Percentiles rank a stretch among this genome's conserved stretches.
phyloP scores from a whole-genome alignment of 768 basidiomycete genomes.

The Dentipellis sp. region DNA sequence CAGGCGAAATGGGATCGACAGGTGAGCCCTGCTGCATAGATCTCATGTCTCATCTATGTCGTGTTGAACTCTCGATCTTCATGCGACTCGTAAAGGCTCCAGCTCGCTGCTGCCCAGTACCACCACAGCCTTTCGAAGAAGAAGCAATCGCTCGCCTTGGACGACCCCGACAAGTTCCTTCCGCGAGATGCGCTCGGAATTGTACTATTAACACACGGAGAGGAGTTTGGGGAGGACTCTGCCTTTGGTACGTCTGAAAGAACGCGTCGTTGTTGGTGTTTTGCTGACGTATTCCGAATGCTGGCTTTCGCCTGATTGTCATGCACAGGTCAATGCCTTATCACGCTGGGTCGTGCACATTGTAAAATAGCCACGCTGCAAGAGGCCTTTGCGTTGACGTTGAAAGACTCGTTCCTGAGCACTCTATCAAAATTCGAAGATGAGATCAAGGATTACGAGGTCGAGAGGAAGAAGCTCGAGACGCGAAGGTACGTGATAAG shows the following conservation, averaged over 20 bases:
- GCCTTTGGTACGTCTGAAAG: conserved; percentile 6
- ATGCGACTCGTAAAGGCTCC: conserved; percentile 4
- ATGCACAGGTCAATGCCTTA: conserved; percentile 54
- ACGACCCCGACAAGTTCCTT: conserved; percentile 27
- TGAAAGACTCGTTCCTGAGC: conserved; percentile 64
- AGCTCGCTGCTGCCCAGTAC: conserved; percentile 12
- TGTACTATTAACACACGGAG: conserved; percentile 33
- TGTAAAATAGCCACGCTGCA: conserved; percentile 81
- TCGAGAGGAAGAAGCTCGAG: conserved; percentile 77
- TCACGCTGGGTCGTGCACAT: conserved; percentile 73
- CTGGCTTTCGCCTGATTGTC: too few species aligned
- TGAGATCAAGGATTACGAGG: conserved; percentile 78
- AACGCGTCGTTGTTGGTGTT: not conserved
- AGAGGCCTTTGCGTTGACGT: conserved; percentile 65
- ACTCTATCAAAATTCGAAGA: conserved; percentile 58
- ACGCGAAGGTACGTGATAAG: conserved; percentile 55
- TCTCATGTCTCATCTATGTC: not conserved
- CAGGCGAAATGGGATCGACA: conserved; percentile 59
- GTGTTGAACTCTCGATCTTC: not conserved
- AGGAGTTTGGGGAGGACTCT: conserved; percentile 23
- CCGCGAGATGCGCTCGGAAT: conserved; percentile 32
- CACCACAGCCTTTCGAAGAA: conserved; percentile 17
- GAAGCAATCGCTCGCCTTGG: conserved; percentile 24
- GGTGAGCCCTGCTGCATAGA: conserved; percentile 29
- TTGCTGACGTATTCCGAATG: not conserved